A percentile compares a stretch with the other conserved stretches of the same genome.
Evolutionary conservation across 495 filamentous ascomycete species (phyloP).

Genomic region (Podospora tetraspora): DNA sequence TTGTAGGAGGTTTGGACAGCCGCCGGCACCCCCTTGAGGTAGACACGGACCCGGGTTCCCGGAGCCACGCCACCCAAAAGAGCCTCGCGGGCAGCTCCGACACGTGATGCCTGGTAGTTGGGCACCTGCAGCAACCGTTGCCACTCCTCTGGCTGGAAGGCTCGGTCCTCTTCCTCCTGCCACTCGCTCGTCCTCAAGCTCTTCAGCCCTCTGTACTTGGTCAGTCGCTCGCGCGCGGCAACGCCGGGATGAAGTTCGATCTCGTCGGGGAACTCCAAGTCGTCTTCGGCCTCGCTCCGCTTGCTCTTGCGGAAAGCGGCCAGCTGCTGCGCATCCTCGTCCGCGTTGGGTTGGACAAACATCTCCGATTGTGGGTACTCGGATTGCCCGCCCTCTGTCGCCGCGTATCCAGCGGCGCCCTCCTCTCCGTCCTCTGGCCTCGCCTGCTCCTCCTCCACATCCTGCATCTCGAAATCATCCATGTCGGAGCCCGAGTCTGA

Average conservation of each 20-base stretch:
- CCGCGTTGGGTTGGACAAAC: slow-evolving; percentile 80
- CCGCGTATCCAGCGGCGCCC: slow-evolving; percentile 59
- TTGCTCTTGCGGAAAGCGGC: slow-evolving; percentile 73
- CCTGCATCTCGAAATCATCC: slow-evolving; percentile 68
- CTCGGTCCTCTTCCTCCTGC: slow-evolving; percentile 80
- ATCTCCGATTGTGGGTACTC: slow-evolving; percentile 88
- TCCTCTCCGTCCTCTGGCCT: slow-evolving; percentile 72
- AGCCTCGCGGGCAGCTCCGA: slow-evolving; percentile 68
- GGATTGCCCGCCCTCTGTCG: slow-evolving; percentile 72
- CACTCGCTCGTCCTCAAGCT: slow-evolving; percentile 78
- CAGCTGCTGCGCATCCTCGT: slow-evolving; percentile 76
- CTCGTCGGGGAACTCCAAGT: slow-evolving; percentile 94
- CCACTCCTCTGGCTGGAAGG: slow-evolving; percentile 87
- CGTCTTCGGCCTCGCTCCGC: slow-evolving; percentile 72
- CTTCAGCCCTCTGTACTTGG: slow-evolving; percentile 84
- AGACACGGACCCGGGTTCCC: slow-evolving; percentile 73
- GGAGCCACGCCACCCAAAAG: slow-evolving; percentile 77
- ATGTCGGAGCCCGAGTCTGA: slow-evolving; percentile 83
- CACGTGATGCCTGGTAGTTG: slow-evolving; percentile 78
- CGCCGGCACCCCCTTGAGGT: slow-evolving; percentile 68
- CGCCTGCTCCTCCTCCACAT: slow-evolving; percentile 51
- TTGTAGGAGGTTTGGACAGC: slow-evolving; percentile 50
- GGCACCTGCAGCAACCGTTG: slow-evolving; percentile 71
- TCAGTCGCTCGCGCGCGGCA: slow-evolving; percentile 75
- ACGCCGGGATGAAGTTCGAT: slow-evolving; percentile 90